Evolutionary conservation across 1,139 yeast species (phyloP), one percentile per base, ranked within the genome.

Genomic region (Candida sp.): DNA sequence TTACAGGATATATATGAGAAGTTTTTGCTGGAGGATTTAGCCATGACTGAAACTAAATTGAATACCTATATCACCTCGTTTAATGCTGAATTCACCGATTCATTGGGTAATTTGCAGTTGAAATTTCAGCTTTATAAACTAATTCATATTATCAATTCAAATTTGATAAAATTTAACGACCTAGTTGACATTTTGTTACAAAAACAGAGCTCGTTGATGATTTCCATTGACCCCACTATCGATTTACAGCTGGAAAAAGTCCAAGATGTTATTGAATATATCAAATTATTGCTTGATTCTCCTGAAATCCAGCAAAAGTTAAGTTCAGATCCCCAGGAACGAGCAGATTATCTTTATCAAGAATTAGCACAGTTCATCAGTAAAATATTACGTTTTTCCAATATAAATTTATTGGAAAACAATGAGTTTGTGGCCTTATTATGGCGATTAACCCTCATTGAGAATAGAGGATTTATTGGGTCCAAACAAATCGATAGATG

Each of bases 81-180:
- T 42, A 64, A 55, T 41, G 48, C 43, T 2, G 46, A 35, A 2
- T 56, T 53, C 33, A 45, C 55, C 5, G 50, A 56, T 1, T 40
- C 68, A 53, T 9, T 53, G 5, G 50, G 54, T 4, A 66, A 66
- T 36, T 71, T 75, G 66, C 51, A 64, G 9, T 47, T 61, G 21
- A 63, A 69, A 41, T 63, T 63, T 40, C 57, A 69, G 32, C 68
- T 78, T 41, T 65, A 70, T 46, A 63, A 62, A 32, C 55, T 66
- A 0, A 50, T 75, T 1, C 79, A 77, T 49, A 48, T 63, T 21
- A 36, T 70, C 5, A 53, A 66, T 41, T 76, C 78, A 0, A 48
- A 56, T 1, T 9, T 57, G 21, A 53, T 73, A 44, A 38, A 68
- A 44, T 43, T 64, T 53, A 50, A 52, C 1, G 53, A 61, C 11